Base-by-base conservation (phyloP, 2,329 filamentous ascomycete species). In the Berkeleyomyces basicola region DNA sequence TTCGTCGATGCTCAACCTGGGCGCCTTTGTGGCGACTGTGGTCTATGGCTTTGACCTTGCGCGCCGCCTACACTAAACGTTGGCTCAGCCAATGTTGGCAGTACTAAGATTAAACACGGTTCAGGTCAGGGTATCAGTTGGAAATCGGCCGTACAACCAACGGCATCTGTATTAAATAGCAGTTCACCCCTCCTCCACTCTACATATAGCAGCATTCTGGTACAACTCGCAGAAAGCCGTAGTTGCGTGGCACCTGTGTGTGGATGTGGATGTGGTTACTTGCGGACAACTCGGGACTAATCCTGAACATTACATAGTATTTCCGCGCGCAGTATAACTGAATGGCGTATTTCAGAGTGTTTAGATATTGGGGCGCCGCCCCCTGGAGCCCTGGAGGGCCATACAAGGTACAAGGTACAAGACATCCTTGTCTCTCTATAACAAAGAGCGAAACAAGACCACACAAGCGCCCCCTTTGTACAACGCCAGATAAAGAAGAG, bases 11-110 rank as follows among this genome's bases (percentile, higher is more conserved):
- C 72, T 95, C 23, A 96, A 96, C 72, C 70, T 97, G 64, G 73
- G 80, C 1, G 86, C 83, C 0, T 78, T 95, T 58, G 72, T 85
- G 49, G 83, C 84, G 0, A 85, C 85, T 49, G 70, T 95, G 3
- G 84, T 79, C 68, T 97, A 97, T 74, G 92, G 90, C 0, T 80
- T 88, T 67, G 80, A 86, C 7, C 75, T 99, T 55, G 84, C 84
- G 10, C 78, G 81, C 66, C 81, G 82, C 66, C 71, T 90, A 59
- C 72, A 77, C 59, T 83, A 72, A 66, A 47, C 16, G 14, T 42
- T 42, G 1, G 14, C 23, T 23, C 23, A 23, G 23, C 23, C 23
- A 1, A 23, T 23, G 23, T 23, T 23, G 23, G 23, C 23, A 23
- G 23, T 23, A 23, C 23, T 23, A 23, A 23, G 23, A 23, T 23